Base-by-base conservation (phyloP, 805 yeast genomes). In the Zygoascus biomembranicola region DNA sequence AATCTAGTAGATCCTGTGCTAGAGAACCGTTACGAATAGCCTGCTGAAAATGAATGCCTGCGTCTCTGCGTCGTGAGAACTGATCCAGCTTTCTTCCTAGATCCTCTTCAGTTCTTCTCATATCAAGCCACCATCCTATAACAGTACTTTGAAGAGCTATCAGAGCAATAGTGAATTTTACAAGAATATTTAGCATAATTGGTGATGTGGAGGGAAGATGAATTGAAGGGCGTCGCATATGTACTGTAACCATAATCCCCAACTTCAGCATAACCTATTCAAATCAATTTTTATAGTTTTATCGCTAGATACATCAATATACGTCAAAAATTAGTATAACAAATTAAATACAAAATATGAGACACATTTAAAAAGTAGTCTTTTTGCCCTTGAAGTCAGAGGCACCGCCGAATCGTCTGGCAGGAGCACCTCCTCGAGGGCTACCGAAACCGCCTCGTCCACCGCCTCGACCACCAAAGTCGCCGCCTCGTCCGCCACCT, bases 331-430 rank as follows among this genome's bases (percentile, higher is more conserved):
- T 35, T 35, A 35, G 39, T 42, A 42, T 42, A 42, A 42, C 20
- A 42, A 42, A 42, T 42, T 42, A 18, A 16, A 19, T 42, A 35
- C 39, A 42, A 42, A 42, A 42, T 23, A 18, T 42, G 13, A 5
- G 44, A 18, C 13, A 11, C 32, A 35, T 43, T 62, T 68, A 68
- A 55, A 68, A 68, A 39, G 69, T 66, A 51, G 56, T 67, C 66
- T 68, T 68, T 61, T 59, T 79, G 68, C 97, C 97, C 74, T 80
- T 77, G 82, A 90, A 90, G 62, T 81, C 82, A 62, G 52, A 41
- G 10, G 83, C 83, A 61, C 89, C 82, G 28, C 28, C 28, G 6
- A 23, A 23, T 63, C 90, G 85, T 49, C 61, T 51, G 45, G 83
- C 73, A 57, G 74, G 66, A 44, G 53, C 68, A 65, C 39, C 20